phyloP scores from a whole-genome alignment of 345 rosid genomes.

The Eucalyptus albens region DNA sequence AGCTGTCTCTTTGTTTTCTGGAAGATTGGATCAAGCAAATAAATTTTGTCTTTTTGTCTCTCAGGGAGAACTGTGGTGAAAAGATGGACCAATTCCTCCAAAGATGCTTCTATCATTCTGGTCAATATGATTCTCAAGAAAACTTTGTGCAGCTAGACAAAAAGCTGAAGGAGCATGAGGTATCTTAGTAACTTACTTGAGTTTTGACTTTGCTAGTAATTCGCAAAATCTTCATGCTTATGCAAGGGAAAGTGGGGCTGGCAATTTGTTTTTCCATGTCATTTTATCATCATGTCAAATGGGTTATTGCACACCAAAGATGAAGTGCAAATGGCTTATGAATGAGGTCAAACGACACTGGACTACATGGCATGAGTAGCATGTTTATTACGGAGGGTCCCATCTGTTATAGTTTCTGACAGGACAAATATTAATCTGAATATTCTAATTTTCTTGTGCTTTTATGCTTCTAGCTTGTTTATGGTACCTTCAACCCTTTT shows the following conservation, averaged over 20 bases:
- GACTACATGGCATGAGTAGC: not conserved
- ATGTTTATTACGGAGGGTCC: not conserved
- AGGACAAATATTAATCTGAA: not conserved
- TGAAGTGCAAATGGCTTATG: not conserved
- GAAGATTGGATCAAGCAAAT: not conserved
- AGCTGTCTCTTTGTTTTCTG: not conserved
- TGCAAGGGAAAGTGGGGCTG: not conserved
- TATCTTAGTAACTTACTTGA: not conserved
- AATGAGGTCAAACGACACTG: not conserved
- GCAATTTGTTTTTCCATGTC: not conserved
- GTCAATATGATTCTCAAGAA: conserved; percentile 84
- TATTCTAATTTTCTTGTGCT: not conserved
- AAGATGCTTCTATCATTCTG: conserved; percentile 96
- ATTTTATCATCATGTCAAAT: not conserved
- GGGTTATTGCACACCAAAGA: not conserved
- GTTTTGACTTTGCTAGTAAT: not conserved
- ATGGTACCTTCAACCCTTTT: not conserved
- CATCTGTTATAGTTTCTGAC: not conserved
- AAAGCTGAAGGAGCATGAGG: conserved; percentile 88
- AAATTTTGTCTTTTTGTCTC: not conserved
- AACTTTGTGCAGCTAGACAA: conserved; percentile 68
- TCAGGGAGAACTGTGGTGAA: conserved; percentile 84
- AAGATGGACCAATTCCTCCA: conserved; percentile 93
- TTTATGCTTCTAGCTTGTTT: not conserved
- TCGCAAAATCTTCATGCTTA: not conserved